Evolutionary conservation across 2,329 filamentous ascomycete species (phyloP).

Genomic region (Paecilomyces sp.): DNA sequence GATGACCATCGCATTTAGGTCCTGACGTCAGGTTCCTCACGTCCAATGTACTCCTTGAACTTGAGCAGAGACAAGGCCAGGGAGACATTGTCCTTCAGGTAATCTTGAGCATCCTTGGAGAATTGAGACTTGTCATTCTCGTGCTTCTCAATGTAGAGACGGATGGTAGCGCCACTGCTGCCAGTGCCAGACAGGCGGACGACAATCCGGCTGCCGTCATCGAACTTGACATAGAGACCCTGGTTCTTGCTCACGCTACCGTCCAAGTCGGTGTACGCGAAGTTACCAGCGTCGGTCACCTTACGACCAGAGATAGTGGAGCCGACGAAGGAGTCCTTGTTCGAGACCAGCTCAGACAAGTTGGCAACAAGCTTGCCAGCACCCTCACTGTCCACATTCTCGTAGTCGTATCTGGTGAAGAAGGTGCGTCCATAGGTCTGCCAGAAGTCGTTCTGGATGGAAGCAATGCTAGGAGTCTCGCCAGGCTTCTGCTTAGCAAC

Average conservation of each 20-base stretch:
- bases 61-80: constrained; percentile 79
- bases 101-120: constrained; percentile 79
- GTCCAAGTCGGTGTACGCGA: constrained; percentile 97
- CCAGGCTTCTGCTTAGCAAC: constrained; percentile 74
- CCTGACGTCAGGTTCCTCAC: constrained; percentile 92
- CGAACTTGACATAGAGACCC: constrained; percentile 90
- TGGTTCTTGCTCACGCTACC: constrained; percentile 94
- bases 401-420: constrained; percentile 99
- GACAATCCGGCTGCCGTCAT: constrained; percentile 89
- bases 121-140: constrained; percentile 74
- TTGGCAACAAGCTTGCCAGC: constrained; percentile 84
- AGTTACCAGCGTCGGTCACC: constrained; percentile 86
- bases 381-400: constrained; percentile 84
- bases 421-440: constrained; percentile 91
- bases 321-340: constrained; percentile 68
- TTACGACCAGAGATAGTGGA: constrained; percentile 76
- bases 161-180: constrained; percentile 90
- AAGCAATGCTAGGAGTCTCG: constrained; percentile 82
- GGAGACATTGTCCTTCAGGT: constrained; percentile 82
- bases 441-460: constrained; percentile 98
- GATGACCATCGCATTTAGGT: constrained; percentile 51
- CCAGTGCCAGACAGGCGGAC: constrained; percentile 93
- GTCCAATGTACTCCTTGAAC: constrained; percentile 88
- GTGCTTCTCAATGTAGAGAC: constrained; percentile 95
- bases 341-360: constrained; percentile 69